Percentiles rank a stretch among this genome's conserved stretches.
phyloP scores from a whole-genome alignment of 2,329 filamentous ascomycete genomes.

The Penicillium corylophilum region DNA sequence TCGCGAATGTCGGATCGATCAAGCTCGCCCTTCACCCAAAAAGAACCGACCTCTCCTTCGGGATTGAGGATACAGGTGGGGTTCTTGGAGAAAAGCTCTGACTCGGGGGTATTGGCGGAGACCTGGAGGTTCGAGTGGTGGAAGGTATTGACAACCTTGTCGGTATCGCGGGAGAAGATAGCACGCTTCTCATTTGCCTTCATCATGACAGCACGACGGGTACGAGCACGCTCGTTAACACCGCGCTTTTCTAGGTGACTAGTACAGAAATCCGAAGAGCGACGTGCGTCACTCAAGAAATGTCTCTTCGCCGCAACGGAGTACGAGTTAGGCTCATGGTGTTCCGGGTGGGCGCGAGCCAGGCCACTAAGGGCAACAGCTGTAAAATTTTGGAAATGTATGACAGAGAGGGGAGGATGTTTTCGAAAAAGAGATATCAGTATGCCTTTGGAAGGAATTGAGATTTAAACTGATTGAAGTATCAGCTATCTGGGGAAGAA shows the following conservation, averaged over 20 bases:
- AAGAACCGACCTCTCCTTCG: constrained; percentile 49
- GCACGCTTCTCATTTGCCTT: constrained; percentile 17
- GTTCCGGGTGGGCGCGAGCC: constrained; percentile 20
- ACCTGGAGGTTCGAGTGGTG: constrained; percentile 37
- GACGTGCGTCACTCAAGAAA: constrained; percentile 18
- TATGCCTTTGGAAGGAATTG: neutral
- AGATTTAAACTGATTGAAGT: neutral
- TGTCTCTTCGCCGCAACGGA: constrained; percentile 13
- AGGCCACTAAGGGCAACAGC: constrained; percentile 15
- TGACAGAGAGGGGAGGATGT: neutral
- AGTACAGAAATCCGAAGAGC: constrained; percentile 23
- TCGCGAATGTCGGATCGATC: constrained; percentile 40
- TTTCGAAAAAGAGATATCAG: neutral
- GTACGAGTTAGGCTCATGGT: constrained; percentile 19
- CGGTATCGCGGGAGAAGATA: constrained; percentile 32
- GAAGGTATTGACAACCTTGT: constrained; percentile 34
- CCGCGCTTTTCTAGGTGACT: constrained; percentile 20
- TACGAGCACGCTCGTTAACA: constrained; percentile 22
- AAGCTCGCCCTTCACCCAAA: constrained; percentile 45
- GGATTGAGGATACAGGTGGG: constrained; percentile 47
- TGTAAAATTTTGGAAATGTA: constrained; percentile 13
- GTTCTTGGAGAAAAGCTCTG: constrained; percentile 20
- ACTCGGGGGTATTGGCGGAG: constrained; percentile 19
- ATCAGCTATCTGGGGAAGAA: neutral
- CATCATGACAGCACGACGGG: constrained; percentile 22